phyloP scores from a whole-genome alignment of 163 green algal genomes.

The Scenedesmus sp. region DNA sequence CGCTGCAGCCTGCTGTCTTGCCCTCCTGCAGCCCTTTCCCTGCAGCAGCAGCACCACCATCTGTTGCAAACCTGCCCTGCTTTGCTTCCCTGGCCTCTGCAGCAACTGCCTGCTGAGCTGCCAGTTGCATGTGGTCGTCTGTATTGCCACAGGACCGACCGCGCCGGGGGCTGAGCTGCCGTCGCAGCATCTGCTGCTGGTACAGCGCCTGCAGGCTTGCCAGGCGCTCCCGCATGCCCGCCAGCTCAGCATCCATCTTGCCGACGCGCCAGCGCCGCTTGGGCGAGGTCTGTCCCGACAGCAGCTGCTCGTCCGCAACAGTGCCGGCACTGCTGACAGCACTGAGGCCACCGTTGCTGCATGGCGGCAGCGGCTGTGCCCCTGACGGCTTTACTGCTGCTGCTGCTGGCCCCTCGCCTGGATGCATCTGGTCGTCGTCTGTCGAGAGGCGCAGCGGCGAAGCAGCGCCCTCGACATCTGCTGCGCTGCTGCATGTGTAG shows the following conservation, averaged over 20 bases:
- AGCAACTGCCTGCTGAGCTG: constrained; percentile 5
- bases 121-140: background rate
- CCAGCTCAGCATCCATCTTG: constrained; percentile 48
- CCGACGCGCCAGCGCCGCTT: constrained; percentile 38
- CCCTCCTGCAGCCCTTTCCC: background rate
- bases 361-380: background rate
- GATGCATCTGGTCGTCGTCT: background rate
- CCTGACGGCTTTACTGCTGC: background rate
- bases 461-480: background rate
- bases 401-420: background rate
- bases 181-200: constrained; percentile 37
- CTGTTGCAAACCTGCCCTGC: background rate
- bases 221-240: constrained; percentile 42
- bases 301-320: background rate
- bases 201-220: constrained; percentile 38
- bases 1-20: background rate
- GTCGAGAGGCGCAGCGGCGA: background rate
- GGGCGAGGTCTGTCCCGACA: background rate
- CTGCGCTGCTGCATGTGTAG: background rate
- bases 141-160: background rate
- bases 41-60: background rate
- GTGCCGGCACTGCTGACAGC: background rate
- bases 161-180: background rate
- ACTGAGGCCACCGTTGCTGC: background rate
- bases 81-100: background rate